Evolutionary conservation across 768 basidiomycete genomes (phyloP).

Genomic region (Naganishia vaughanmartiniae): DNA sequence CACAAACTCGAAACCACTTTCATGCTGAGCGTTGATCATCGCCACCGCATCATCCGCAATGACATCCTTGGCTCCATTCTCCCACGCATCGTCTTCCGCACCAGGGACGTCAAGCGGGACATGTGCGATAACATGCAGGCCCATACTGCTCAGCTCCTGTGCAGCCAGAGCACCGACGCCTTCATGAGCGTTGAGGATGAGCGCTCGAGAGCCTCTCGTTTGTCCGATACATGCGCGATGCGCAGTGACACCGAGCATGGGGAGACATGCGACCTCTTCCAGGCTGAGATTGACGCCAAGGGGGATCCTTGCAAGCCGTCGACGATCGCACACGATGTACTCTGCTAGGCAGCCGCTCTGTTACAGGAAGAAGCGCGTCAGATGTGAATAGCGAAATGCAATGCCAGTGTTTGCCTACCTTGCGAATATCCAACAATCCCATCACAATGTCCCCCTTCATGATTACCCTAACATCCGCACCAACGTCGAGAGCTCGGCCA

Average conservation of each 20-base stretch:
- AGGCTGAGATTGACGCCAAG: constrained; percentile 61
- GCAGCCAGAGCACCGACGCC: constrained; percentile 70
- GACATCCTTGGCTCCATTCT: constrained; percentile 75
- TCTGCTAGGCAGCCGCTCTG: constrained; percentile 85
- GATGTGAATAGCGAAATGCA: constrained; percentile 5
- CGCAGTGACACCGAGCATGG: constrained; percentile 74
- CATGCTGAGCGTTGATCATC: constrained; percentile 58
- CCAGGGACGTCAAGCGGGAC: constrained; percentile 54
- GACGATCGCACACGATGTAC: constrained; percentile 78
- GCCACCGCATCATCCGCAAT: constrained; percentile 62
- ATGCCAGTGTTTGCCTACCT: constrained; percentile 59
- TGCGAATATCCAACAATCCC: constrained; percentile 72
- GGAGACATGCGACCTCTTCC: constrained; percentile 75
- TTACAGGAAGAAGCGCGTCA: constrained; percentile 24
- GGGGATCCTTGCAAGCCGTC: constrained; percentile 70
- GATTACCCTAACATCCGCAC: constrained; percentile 71
- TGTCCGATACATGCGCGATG: constrained; percentile 68
- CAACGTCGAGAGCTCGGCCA: constrained; percentile 75
- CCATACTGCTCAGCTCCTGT: constrained; percentile 69
- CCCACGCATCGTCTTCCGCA: constrained; percentile 58
- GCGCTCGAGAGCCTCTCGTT: constrained; percentile 54
- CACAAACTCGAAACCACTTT: constrained; percentile 67
- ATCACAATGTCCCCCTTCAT: constrained; percentile 82
- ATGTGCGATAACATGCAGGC: constrained; percentile 75
- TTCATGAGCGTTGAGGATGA: constrained; percentile 60